Base-by-base conservation (phyloP, 2,329 filamentous ascomycete species). In the Grosmannia huntii region DNA sequence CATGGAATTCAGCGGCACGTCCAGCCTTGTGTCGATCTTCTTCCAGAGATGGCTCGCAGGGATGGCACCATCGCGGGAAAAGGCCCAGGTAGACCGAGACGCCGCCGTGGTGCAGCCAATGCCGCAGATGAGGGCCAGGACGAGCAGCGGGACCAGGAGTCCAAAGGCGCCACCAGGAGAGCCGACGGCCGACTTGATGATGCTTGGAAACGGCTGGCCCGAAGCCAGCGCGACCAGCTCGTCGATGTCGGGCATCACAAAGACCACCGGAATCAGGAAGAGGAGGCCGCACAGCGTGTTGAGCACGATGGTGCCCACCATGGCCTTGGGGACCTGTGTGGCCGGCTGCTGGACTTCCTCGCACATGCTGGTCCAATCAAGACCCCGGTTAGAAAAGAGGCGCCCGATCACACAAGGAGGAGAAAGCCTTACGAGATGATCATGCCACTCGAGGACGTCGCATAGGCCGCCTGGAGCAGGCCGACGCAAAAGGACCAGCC, bases 401-500 rank as follows among this genome's bases (percentile, higher is more conserved):
- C 33, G 33, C 33, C 33, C n/a, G n/a, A n/a, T n/a, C 21, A 38
- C 52, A 7, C 4, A 21, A 2, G 25, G 5, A 6, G 41, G 4
- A 9, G 28, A 16, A 12, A 61, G 54, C 76, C 82, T 76, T 72
- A 85, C 82, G 83, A 86, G 68, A 89, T 85, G 60, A 90, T 85
- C 86, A 90, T 90, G 71, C 87, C 87, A 0, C 85, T 89, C 19
- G 85, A 86, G 4, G 85, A 89, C 16, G 85, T 88, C 52, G 84
- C 85, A 66, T 89, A 89, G 61, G 82, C 86, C 55, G 83, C 85
- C 65, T 88, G 85, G 23, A 89, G 74, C 31, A 89, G 76, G 67
- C 86, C 86, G 60, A 89, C 82, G 67, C 80, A 83, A 72, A 87
- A 89, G 4, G 85, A 84, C 85, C 85, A 89, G 65, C 86, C 85